phyloP scores from a whole-genome alignment of 2,329 filamentous ascomycete genomes.

The Aspergillus pseudoviridinutans region DNA sequence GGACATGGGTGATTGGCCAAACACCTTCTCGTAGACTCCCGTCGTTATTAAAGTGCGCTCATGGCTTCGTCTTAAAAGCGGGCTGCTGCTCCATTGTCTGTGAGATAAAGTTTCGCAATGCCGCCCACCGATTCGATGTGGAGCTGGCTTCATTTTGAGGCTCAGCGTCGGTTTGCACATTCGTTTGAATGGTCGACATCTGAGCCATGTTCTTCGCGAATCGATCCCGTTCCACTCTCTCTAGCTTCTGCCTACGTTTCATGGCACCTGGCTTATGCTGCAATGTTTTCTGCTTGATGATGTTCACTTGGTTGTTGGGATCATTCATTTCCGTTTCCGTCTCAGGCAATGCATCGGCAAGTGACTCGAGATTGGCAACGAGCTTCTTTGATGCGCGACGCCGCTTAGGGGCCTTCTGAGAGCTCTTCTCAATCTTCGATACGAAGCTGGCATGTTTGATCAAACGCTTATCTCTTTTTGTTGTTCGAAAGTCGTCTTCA shows the following conservation, averaged over 20 bases:
- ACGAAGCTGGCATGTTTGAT: constrained; percentile 80
- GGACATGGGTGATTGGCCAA: neutral
- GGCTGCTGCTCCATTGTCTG: constrained; percentile 85
- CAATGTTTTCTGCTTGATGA: constrained; percentile 72
- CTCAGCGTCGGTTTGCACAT: constrained; percentile 20
- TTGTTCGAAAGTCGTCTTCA: constrained; percentile 56
- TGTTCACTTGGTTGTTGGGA: constrained; percentile 54
- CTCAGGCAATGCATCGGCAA: constrained; percentile 77
- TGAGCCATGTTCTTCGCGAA: constrained; percentile 81
- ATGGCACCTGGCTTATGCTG: constrained; percentile 72
- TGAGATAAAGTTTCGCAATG: constrained; percentile 77
- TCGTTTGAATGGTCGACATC: constrained; percentile 49
- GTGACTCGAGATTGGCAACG: constrained; percentile 66
- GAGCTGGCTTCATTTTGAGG: constrained; percentile 19
- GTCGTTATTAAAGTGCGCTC: constrained; percentile 6
- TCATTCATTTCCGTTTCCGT: constrained; percentile 47
- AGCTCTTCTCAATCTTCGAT: constrained; percentile 66
- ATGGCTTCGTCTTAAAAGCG: constrained; percentile 55
- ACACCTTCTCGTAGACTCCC: neutral
- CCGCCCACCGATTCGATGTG: constrained; percentile 68
- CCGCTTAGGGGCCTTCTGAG: constrained; percentile 56
- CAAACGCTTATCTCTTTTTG: constrained; percentile 77
- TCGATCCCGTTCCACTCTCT: constrained; percentile 74
- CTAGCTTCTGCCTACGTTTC: constrained; percentile 77
- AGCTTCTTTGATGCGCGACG: constrained; percentile 73